Evolutionary conservation across 2,329 filamentous ascomycete genomes (phyloP), one percentile per base, ranked within the genome.

Genomic region (Alternaria triticimaculans): DNA sequence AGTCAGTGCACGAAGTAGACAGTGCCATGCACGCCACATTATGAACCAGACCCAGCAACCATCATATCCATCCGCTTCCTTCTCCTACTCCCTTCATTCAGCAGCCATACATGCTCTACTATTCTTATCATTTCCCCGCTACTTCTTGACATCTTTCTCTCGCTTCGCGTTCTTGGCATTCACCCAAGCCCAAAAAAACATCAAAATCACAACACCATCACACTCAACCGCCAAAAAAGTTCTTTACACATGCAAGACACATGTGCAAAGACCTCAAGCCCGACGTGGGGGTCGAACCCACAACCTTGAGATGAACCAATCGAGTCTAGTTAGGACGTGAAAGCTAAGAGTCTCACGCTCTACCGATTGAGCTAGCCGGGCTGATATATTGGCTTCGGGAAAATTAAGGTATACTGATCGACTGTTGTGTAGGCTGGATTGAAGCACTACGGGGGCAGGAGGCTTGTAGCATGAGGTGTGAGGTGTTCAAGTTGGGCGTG

Each of bases 341-440:
- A 53, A 53, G 49, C 61, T 80, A 79, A 80, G 78, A 80, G 77
- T 78, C 77, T 79, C 73, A 80, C 75, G 78, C 78, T 78, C 77
- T 80, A 80, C 77, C 77, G 77, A 79, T 80, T 79, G 75, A 76
- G 58, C 49, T 58, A 64, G 37, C 58, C 48, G 43, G 54, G 62
- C 58, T 37, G 49, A 23, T 26, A 23, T 12, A 53, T 53, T 21
- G 21, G 20, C 10, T 12, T 11, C 9, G 6, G 2, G 1, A 5
- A 3, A 25, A n/a, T 12, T 41, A 25, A 51, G 1, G 21, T 51
- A 3, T 25, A 48, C 8, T 25, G 0, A 25, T 11, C n/a, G 7
- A 46, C 21, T 23, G 20, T 46, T 5, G 20, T 23, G 4, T 3
- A 2, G 15, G 37, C 9, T 41, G n/a, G 5, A 18, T 10, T 41